Conservation (phyloP, 768 basidiomycete species). For the Phaffia tasmanica region DNA sequence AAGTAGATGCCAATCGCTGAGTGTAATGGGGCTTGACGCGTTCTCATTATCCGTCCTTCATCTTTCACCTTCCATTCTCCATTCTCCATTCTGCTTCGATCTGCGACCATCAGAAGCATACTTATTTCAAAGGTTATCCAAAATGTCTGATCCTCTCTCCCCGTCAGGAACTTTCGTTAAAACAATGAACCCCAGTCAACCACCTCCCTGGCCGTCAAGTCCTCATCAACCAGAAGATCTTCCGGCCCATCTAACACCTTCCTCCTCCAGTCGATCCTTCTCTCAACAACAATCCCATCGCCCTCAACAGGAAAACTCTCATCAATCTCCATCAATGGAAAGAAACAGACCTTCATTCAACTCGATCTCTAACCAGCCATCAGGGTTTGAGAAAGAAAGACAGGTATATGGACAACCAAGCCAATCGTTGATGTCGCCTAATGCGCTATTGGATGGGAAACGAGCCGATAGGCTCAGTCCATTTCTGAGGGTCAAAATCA, state of each 20-base stretch:
- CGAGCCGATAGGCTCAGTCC: constrained; percentile 16
- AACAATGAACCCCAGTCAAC: neutral
- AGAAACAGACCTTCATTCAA: too few species aligned
- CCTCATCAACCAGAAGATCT: constrained; percentile 22
- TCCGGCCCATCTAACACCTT: constrained; percentile 19
- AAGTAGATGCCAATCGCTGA: too few species aligned
- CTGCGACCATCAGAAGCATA: too few species aligned
- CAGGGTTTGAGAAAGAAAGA: too few species aligned
- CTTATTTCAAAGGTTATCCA: too few species aligned
- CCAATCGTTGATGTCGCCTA: too few species aligned
- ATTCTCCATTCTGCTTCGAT: too few species aligned
- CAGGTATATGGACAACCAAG: too few species aligned
- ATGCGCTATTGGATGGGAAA: constrained; percentile 4
- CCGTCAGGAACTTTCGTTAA: neutral
- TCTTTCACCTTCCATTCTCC: too few species aligned
- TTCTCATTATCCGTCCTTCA: too few species aligned
- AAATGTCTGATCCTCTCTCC: constrained; percentile 8
- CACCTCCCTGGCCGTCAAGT: constrained; percentile 18
- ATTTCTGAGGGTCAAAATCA: constrained; percentile 82
- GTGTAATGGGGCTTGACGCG: too few species aligned
- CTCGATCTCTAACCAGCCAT: too few species aligned
- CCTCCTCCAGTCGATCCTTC: constrained; percentile 2
- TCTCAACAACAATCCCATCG: neutral
- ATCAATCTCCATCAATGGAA: neutral
- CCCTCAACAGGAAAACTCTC: neutral